Base-by-base conservation (phyloP, 495 filamentous ascomycete species). In the Haplographium delicatum region DNA sequence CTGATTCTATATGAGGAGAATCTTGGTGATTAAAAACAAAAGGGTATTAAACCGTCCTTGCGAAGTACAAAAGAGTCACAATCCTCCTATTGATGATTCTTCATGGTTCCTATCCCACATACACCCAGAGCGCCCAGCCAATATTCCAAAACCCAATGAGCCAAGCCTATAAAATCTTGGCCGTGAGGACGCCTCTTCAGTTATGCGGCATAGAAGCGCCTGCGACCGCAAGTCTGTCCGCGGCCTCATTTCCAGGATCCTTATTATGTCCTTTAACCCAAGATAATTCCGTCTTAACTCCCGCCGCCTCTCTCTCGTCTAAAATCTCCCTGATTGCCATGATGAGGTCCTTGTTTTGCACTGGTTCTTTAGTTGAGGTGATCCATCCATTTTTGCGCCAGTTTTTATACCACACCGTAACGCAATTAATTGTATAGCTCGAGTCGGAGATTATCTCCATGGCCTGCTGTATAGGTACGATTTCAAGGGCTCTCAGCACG, bases 221-320 rank as follows among this genome's bases (percentile, higher is more conserved):
- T n/a, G 40, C 35, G 30, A 90, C 84, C 5, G 93, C 93, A 49
- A 98, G 70, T 33, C 62, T 65, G 68, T 98, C 93, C 9, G 93
- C 90, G 4, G 81, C 84, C 42, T 80, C 73, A 57, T 96, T 96
- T 5, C 90, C 90, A 5, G 63, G 62, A 47, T 86, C 71, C 10
- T 70, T 68, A 15, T 66, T 72, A 61, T 96, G 90, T 0, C 89
- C 91, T 65, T 91, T 95, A 22, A 96, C 76, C 91, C 89, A 96
- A 60, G 82, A 75, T 53, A 96, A 94, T 31, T 75, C 61, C 0
- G 86, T 91, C 56, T 74, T 65, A 4, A 76, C 80, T 5, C 78
- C 78, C 10, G 74, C 65, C 35, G 70, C 65, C 23, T 81, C 69
- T 33, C 93, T 74, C 56, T 83, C 79, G 15, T 88, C 79, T n/a